Base-by-base conservation (phyloP, 2,329 filamentous ascomycete species). In the Pleomassaria siparia region DNA sequence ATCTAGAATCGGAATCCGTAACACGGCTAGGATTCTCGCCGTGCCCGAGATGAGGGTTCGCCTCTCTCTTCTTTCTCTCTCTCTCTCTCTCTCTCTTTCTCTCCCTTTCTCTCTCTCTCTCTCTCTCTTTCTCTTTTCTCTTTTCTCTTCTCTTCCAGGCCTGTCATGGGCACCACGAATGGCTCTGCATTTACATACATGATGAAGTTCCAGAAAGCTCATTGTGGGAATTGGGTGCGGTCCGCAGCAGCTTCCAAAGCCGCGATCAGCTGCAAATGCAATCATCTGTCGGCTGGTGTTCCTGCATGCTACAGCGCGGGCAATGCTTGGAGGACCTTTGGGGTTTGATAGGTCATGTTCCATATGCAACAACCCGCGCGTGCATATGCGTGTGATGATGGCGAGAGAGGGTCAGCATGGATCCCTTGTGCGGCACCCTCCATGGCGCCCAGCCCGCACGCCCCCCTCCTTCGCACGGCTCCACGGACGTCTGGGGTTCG, bases 331-430 rank as follows among this genome's bases (percentile, higher is more conserved):
- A 45, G 37, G 26, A 35, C 15, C 15, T 32, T 39, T 29, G 45
- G 35, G 36, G 32, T 13, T 32, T 53, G 49, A 67, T 68, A 68
- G 67, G 66, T 20, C 46, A 50, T 47, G 59, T 62, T 53, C 46
- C 43, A 55, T 36, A 58, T 69, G 67, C 63, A 69, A 49, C 44
- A 55, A 65, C 65, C 67, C 67, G 67, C 57, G 51, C 32, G 50
- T 69, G 65, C 67, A 69, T 67, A 67, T 70, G 67, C 66, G 52
- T 67, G 66, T 66, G 59, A 67, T 65, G 54, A 54, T 37, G 20
- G 35, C 35, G 6, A 37, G 35, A 5, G 2, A 4, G 24, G 15
- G 15, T 11, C 29, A 30, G 5, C 29, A 30, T 30, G 54, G 47
- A 44, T 60, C 59, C 64, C 64, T 59, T 66, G 62, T 50, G 36